Base-by-base conservation (phyloP, 257 asterid genomes). In the Ilex asprella region DNA sequence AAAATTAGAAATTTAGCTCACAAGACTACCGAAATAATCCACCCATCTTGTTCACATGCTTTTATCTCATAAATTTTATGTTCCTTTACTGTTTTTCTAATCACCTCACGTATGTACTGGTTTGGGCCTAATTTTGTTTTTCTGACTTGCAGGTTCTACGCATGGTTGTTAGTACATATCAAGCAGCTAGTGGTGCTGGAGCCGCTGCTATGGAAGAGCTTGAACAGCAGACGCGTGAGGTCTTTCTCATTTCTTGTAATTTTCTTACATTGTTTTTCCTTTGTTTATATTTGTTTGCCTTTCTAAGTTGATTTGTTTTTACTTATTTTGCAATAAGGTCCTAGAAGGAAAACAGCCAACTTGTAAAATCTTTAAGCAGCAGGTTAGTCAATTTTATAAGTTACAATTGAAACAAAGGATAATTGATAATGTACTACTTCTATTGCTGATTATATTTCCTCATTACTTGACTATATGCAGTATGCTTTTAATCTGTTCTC, bases 121-220 rank as follows among this genome's bases (percentile, higher is more conserved):
- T 21, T 21, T 21, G 27, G 27, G 27, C 27, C 47, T 41, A 44
- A 60, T 53, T 61, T 69, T 35, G n/a, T 60, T 65, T 9, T 21
- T 56, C 49, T 64, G 30, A 21, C 27, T 52, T 67, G 13, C 74
- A 79, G 85, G 82, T 79, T 30, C 73, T 57, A 49, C 85, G 82
- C 64, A 79, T 79, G 85, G 82, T 79, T 44, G 80, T 79, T 67
- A 79, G 85, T 66, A 79, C 85, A 14, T 79, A 79, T 64, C 85
- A 79, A 70, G 85, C 85, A 47, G 85, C 85, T 57, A 79, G 85
- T 62, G 85, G 85, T 50, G 95, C 95, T 5, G 99, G 99, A 43
- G 99, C 99, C 58, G 97, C 99, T 55, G 97, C 97, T 63, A 92
- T 92, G 99, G 97, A 86, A 81, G 99, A 92, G 81, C 89, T 92